Evolutionary conservation across 768 basidiomycete genomes (phyloP).

Genomic region (Cyclocybe cylindracea): DNA sequence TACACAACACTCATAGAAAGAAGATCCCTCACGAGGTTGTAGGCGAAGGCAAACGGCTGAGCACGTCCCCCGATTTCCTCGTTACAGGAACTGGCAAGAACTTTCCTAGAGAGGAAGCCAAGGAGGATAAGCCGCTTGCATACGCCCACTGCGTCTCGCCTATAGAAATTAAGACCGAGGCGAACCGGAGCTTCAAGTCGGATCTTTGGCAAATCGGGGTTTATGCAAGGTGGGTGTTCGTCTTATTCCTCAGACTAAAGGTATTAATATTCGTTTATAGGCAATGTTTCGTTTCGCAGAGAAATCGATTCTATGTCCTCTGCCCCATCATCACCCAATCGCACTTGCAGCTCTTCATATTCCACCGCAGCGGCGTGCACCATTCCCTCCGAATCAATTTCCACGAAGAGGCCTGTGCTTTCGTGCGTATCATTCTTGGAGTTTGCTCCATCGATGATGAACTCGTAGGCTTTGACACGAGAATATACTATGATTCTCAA

Average conservation of each 20-base stretch:
- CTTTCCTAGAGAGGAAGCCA: not conserved
- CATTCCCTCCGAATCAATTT: conserved; percentile 12
- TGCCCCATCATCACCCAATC: conserved; percentile 11
- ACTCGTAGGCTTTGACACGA: conserved; percentile 17
- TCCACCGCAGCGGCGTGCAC: conserved; percentile 18
- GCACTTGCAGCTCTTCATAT: conserved; percentile 9
- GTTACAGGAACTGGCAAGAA: not conserved
- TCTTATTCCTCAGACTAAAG: not conserved
- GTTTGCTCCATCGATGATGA: conserved; percentile 11
- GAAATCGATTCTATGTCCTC: conserved; percentile 17
- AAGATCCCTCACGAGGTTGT: too few species aligned
- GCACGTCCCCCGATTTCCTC: not conserved
- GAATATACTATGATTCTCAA: conserved; percentile 12
- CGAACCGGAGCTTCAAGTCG: not conserved
- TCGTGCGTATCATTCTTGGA: conserved; percentile 21
- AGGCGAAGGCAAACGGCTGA: too few species aligned
- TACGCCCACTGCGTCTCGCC: not conserved
- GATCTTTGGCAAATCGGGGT: conserved; percentile 4
- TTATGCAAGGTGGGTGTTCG: conserved; percentile 12
- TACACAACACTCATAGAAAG: too few species aligned
- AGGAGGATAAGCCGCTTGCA: not conserved
- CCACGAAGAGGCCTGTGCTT: conserved; percentile 9
- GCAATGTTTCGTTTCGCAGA: conserved; percentile 16
- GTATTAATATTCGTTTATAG: not conserved
- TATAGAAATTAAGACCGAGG: not conserved